Percentiles rank a stretch among this genome's conserved stretches.
Conservation (phyloP, 2,329 filamentous ascomycete species). For the Paracorniculantispora psalliotae region DNA sequence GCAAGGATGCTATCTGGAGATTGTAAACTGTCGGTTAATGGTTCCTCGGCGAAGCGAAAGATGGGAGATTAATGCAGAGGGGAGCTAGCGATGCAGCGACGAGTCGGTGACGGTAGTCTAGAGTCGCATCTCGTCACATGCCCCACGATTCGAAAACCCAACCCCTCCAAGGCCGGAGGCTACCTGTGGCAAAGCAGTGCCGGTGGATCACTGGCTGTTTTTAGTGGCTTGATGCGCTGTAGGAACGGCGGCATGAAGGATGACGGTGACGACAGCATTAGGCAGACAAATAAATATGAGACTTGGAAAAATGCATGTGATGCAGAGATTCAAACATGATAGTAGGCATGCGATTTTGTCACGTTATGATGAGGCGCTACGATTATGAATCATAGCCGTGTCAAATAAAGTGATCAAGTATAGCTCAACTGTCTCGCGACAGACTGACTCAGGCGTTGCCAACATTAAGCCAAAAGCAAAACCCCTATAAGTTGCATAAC, state of each 20-base stretch:
- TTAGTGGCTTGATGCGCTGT: neutral
- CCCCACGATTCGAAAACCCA: conserved; percentile 12
- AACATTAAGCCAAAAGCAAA: too few species aligned
- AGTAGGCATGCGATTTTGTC: too few species aligned
- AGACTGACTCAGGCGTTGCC: too few species aligned
- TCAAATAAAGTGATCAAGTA: too few species aligned
- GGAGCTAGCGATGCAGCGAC: neutral
- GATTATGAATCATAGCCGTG: too few species aligned
- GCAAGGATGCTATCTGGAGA: neutral
- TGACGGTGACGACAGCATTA: neutral
- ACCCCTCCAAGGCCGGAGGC: neutral
- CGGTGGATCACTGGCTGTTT: neutral
- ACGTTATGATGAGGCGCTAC: too few species aligned
- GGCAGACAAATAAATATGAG: neutral
- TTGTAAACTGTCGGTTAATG: neutral
- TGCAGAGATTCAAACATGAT: too few species aligned
- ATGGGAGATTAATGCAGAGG: conserved; percentile 8
- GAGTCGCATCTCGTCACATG: conserved; percentile 12
- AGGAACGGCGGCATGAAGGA: neutral
- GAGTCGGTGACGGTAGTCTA: conserved; percentile 11
- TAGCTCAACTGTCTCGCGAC: too few species aligned
- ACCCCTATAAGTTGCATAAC: too few species aligned
- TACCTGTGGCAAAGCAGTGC: neutral
- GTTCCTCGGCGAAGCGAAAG: neutral
- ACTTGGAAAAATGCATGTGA: neutral